Evolutionary conservation across 2,329 filamentous ascomycete genomes (phyloP).

Genomic region (Ceratocystis diversiconidia): DNA sequence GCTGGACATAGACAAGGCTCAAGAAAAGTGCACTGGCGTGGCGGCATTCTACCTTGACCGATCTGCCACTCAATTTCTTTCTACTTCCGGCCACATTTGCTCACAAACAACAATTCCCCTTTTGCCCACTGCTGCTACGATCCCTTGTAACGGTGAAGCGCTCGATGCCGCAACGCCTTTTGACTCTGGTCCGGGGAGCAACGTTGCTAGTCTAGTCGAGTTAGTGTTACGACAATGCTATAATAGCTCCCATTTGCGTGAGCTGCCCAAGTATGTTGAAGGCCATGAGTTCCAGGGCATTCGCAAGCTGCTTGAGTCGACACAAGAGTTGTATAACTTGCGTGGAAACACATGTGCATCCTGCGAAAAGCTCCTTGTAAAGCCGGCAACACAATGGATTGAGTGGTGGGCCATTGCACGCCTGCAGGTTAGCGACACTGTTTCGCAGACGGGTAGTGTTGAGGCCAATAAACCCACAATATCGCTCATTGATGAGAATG

Average conservation of each 20-base stretch:
- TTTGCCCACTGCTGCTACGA: background rate
- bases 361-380: slow-evolving; percentile 35
- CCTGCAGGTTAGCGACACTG: background rate
- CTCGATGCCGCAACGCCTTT: slow-evolving; percentile 14
- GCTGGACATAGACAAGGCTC: slow-evolving; percentile 11
- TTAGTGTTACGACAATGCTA: slow-evolving; percentile 35
- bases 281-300: slow-evolving; percentile 29
- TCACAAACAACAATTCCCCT: slow-evolving; percentile 8
- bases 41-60: slow-evolving; percentile 17
- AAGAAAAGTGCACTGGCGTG: slow-evolving; percentile 12
- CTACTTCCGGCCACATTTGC: slow-evolving; percentile 9
- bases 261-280: slow-evolving; percentile 32
- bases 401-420: slow-evolving; percentile 39
- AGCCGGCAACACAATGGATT: slow-evolving; percentile 44
- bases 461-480: slow-evolving; percentile 9
- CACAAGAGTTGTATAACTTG: slow-evolving; percentile 26
- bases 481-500: slow-evolving; percentile 11
- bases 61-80: slow-evolving; percentile 15
- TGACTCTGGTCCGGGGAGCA: slow-evolving; percentile 14
- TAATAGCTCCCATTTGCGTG: slow-evolving; percentile 29
- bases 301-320: slow-evolving; percentile 8
- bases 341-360: slow-evolving; percentile 36
- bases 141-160: slow-evolving; percentile 11
- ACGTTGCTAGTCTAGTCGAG: slow-evolving; percentile 39
- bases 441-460: background rate